Percentiles rank a stretch among this genome's conserved stretches.
Conservation (phyloP, 805 yeast genomes). For the Zygotorulaspora danielsina region DNA sequence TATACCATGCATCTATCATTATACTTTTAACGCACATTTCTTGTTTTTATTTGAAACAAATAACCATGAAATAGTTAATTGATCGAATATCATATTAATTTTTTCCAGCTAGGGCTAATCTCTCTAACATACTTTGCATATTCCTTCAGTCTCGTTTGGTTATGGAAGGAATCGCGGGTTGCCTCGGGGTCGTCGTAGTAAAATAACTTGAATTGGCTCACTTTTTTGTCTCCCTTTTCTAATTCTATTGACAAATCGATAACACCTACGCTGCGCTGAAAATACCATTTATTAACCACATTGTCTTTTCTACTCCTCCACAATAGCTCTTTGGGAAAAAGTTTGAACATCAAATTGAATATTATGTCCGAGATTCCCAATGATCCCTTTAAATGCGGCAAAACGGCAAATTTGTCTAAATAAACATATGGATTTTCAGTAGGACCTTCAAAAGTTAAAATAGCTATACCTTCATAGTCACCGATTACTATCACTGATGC, state of each 20-base stretch:
- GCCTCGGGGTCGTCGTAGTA: conserved; percentile 38
- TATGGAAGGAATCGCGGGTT: conserved; percentile 17
- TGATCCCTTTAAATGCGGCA: conserved; percentile 78
- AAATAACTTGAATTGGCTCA: conserved; percentile 38
- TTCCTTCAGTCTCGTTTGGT: conserved; percentile 21
- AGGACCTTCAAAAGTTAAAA: conserved; percentile 75
- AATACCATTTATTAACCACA: conserved; percentile 97
- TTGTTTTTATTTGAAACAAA: no score
- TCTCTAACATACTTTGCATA: conserved; percentile 33
- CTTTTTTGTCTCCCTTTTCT: conserved; percentile 33
- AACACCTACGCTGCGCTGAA: conserved; percentile 80
- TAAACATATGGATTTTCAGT: conserved; percentile 52
- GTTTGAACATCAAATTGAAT: conserved; percentile 68
- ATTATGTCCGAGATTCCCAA: conserved; percentile 92
- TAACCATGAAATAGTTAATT: no score
- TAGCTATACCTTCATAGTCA: conserved; percentile 93
- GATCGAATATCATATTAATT: no score
- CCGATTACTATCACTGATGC: conserved; percentile 85
- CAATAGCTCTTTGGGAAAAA: conserved; percentile 67
- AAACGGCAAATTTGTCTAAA: conserved; percentile 90
- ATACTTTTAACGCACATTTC: no score
- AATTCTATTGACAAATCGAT: conserved; percentile 41
- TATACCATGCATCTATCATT: no score
- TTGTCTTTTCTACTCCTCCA: conserved; percentile 88
- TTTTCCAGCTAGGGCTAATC: conserved; percentile 36